Conservation (phyloP, 2,329 filamentous ascomycete genomes). For the Corinectria fuckeliana region DNA sequence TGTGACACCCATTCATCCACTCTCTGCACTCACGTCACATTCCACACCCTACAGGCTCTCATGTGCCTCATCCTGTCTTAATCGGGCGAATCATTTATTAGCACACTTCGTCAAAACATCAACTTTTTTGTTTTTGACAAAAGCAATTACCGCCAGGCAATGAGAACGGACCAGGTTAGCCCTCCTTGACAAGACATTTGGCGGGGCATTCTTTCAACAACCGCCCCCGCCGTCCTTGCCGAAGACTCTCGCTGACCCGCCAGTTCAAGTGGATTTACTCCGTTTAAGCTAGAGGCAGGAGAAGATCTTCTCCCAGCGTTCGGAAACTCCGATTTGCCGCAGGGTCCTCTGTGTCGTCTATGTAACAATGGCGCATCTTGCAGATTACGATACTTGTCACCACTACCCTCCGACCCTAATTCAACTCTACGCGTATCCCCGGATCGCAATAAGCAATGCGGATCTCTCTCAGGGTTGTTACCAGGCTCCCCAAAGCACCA, state of each 20-base stretch:
- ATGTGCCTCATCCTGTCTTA: not conserved
- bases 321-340: conserved; percentile 6
- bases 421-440: not conserved
- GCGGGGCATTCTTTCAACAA: conserved; percentile 3
- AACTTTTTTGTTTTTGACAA: not conserved
- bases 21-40: not conserved
- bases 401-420: not conserved
- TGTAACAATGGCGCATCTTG: not conserved
- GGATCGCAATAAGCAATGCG: too few relatives aligned
- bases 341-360: not conserved
- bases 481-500: too few relatives aligned
- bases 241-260: conserved; percentile 7
- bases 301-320: conserved; percentile 1
- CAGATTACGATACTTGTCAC: not conserved
- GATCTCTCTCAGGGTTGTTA: too few relatives aligned
- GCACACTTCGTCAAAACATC: not conserved
- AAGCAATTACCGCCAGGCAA: conserved; percentile 4
- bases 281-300: not conserved
- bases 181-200: not conserved
- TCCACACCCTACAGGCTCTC: not conserved
- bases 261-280: conserved; percentile 10
- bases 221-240: conserved; percentile 2
- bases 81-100: not conserved
- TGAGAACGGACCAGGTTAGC: not conserved
- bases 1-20: not conserved